Conservation (phyloP, 345 rosid genomes). For the Populus simonii region DNA sequence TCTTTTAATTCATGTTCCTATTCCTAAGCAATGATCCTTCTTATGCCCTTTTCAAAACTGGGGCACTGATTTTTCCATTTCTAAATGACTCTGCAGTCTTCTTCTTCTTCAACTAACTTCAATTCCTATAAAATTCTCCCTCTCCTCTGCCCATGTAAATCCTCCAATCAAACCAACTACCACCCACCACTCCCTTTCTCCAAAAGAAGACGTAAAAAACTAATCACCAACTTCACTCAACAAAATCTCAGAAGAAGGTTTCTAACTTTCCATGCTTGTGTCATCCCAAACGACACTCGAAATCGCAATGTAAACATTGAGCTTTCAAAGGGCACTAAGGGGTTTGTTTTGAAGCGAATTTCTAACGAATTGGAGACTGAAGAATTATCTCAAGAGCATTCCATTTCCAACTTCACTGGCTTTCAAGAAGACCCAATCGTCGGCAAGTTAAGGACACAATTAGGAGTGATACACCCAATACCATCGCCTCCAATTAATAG, state of each 20-base stretch:
- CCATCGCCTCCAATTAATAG: constrained; percentile 85
- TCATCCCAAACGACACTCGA: constrained; percentile 27
- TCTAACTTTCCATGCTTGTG: constrained; percentile 36
- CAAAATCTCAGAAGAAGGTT: constrained; percentile 11
- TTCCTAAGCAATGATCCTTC: constrained; percentile 26
- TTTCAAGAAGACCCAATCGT: constrained; percentile 83
- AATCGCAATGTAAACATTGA: constrained; percentile 19
- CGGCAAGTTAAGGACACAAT: constrained; percentile 79
- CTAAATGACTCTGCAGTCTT: constrained; percentile 57
- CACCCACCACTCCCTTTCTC: constrained; percentile 1
- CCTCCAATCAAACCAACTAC: constrained; percentile 1
- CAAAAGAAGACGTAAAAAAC: constrained; percentile 19
- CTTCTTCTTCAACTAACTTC: constrained; percentile 35
- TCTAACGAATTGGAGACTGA: constrained; percentile 47
- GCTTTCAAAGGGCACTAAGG: constrained; percentile 31
- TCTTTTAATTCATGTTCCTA: constrained; percentile 19
- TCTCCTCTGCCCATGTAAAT: constrained; percentile 41
- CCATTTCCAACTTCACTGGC: constrained; percentile 41
- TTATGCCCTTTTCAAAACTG: constrained; percentile 11
- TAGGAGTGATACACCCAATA: constrained; percentile 85
- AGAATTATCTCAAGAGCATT: constrained; percentile 27
- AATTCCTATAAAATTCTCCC: not conserved
- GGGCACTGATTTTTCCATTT: constrained; percentile 18
- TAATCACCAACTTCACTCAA: constrained; percentile 1
- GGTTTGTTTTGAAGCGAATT: constrained; percentile 38